A percentile compares a stretch with the other conserved stretches of the same genome.
phyloP scores from a whole-genome alignment of 202 grass and related monocot species.

The Bolboschoenoplectus hybrid region DNA sequence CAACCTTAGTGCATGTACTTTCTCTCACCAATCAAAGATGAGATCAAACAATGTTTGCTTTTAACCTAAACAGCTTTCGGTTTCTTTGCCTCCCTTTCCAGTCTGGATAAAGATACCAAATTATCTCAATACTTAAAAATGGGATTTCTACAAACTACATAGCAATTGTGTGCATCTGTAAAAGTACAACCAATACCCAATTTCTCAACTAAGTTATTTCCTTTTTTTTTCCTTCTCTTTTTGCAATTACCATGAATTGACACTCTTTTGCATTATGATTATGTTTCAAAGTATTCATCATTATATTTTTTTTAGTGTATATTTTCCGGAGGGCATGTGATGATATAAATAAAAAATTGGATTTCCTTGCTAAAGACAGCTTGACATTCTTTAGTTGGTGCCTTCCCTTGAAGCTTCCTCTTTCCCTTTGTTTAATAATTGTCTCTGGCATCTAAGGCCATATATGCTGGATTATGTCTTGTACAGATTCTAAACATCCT shows the following conservation, averaged over 20 bases:
- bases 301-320: slow-evolving; percentile 14
- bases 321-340: slow-evolving; percentile 1
- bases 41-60: not conserved
- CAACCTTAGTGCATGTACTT: not conserved
- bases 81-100: slow-evolving; percentile 20
- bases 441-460: slow-evolving; percentile 29
- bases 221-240: not conserved
- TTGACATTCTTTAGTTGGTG: slow-evolving; percentile 29
- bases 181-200: not conserved
- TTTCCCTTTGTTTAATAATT: slow-evolving; percentile 23
- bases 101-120: not conserved
- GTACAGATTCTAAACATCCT: slow-evolving; percentile 5
- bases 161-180: not conserved
- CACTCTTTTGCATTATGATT: not conserved
- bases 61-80: slow-evolving; percentile 23
- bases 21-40: not conserved
- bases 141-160: not conserved
- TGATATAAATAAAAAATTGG: not conserved
- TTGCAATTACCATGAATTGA: not conserved
- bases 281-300: slow-evolving; percentile 1
- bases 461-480: slow-evolving; percentile 33
- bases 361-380: slow-evolving; percentile 20
- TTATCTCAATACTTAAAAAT: not conserved
- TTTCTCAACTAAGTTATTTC: not conserved
- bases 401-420: slow-evolving; percentile 36